Conservation (phyloP, 345 rosid genomes). For the Euphorbia lathyris region DNA sequence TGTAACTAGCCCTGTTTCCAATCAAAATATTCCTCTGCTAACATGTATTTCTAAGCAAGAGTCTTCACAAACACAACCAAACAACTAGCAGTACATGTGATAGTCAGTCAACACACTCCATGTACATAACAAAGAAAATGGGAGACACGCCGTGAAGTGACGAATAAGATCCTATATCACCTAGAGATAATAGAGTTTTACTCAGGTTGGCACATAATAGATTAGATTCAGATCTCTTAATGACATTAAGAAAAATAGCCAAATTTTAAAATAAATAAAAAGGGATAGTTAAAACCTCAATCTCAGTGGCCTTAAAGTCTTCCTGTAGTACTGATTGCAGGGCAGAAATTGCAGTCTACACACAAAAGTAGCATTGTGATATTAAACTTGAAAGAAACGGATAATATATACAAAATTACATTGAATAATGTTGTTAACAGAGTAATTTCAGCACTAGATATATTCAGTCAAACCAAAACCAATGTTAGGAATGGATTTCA, state of each 20-base stretch:
- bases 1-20: too few species aligned
- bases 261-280: neutral
- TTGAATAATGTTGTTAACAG: neutral
- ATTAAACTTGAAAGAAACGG: neutral
- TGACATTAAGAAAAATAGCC: neutral
- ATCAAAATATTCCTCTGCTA: neutral
- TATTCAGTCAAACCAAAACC: neutral
- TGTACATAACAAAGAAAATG: too few species aligned
- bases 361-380: neutral
- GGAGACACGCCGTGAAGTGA: too few species aligned
- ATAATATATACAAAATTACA: neutral
- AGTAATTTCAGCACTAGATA: neutral
- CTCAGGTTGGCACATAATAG: neutral
- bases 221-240: neutral
- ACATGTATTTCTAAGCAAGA: neutral
- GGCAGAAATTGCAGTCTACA: slow-evolving; percentile 72
- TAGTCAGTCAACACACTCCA: too few species aligned
- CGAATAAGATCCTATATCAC: too few species aligned
- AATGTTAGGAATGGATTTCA: neutral
- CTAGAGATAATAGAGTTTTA: neutral
- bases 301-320: slow-evolving; percentile 92
- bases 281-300: slow-evolving; percentile 51
- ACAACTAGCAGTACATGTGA: neutral
- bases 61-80: neutral
- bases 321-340: slow-evolving; percentile 86